Base-by-base conservation (phyloP, 2,329 filamentous ascomycete genomes). In the Dendrostoma leiphaemia region DNA sequence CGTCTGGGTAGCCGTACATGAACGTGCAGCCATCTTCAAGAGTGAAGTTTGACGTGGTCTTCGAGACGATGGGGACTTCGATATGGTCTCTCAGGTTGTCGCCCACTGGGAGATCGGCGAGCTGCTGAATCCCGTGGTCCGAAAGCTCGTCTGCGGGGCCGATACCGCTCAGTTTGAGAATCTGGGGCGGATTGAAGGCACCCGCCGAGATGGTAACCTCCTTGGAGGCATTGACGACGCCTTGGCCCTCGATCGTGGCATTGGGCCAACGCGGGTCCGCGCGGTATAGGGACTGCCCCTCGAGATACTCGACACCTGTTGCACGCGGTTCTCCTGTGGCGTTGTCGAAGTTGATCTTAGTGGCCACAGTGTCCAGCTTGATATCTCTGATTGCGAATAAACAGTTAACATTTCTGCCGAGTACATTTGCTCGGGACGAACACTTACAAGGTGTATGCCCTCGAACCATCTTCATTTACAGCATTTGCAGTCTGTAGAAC, bases 21-120 rank as follows among this genome's bases (percentile, higher is more conserved):
- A 67, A 68, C 3, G 69, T 71, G 59, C 71, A 74, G 29, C 66
- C 66, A 4, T 67, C 58, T 28, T 70, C 66, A 32, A 69, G 60
- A 7, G 63, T 63, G 61, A 74, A 76, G 54, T 71, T 66, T 35
- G 64, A 71, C 3, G 67, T 70, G 5, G 64, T 54, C n/a, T 77
- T 70, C 31, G 73, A 77, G 32, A 75, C 65, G 23, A 79, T 67
- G 15, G 69, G 67, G 46, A 78, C 73, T 54, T 71, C 79, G 63
- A 80, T 80, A 54, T 79, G 79, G 62, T 86, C 82, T 64, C 83
- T 75, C 10, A 86, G 70, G 65, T 85, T 85, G 8, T 69, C 75
- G 13, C 83, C 84, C 3, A 87, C 82, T 0, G 81, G 82, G 0
- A 82, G 71, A 59, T 85, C 74, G 2, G 69, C 67, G 31, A 83